Conservation (phyloP, 495 filamentous ascomycete species). For the Apodospora peruviana region DNA sequence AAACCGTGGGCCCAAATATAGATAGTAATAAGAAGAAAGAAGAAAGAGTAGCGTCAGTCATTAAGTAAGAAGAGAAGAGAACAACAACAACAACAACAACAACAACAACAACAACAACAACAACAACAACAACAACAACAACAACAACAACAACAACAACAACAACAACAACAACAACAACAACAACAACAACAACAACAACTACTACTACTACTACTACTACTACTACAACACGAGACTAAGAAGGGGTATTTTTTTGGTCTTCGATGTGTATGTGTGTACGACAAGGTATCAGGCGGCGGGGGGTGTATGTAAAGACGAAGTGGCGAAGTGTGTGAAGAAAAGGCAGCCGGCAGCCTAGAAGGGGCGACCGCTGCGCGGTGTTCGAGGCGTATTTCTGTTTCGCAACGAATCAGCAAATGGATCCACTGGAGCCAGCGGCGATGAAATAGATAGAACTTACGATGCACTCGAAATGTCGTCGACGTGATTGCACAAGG, state of each 20-base stretch:
- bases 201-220: too few species aligned
- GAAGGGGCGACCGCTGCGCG: constrained; percentile 33
- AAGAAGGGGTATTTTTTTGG: constrained; percentile 8
- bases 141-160: too few species aligned
- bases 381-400: constrained; percentile 39
- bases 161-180: too few species aligned
- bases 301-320: too few species aligned
- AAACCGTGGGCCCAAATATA: background rate
- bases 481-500: constrained; percentile 84
- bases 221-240: too few species aligned
- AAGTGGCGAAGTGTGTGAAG: background rate
- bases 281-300: background rate
- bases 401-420: background rate
- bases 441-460: constrained; percentile 16
- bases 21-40: background rate
- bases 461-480: constrained; percentile 47
- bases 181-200: too few species aligned
- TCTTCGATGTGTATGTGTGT: background rate
- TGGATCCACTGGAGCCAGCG: background rate
- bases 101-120: too few species aligned
- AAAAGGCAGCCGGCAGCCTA: constrained; percentile 5
- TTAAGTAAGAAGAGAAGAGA: background rate
- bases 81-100: background rate
- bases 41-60: background rate
- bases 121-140: too few species aligned